Base-by-base conservation (phyloP, 2,329 filamentous ascomycete genomes). In the Dactylellina parvicollis region DNA sequence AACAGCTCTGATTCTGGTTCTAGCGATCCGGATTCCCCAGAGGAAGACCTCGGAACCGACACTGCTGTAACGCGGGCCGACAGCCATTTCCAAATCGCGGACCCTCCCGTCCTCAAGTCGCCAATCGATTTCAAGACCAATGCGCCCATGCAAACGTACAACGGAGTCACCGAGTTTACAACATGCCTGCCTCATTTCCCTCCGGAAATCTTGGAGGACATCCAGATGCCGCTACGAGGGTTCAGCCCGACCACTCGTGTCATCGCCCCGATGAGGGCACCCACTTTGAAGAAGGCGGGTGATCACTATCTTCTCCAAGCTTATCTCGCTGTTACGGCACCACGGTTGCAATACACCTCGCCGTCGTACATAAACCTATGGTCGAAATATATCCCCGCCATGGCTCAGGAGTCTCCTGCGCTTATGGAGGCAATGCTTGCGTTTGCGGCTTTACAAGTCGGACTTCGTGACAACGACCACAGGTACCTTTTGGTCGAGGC, bases 51-150 rank as follows among this genome's bases (percentile, higher is more conserved):
- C 3, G 40, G 66, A 38, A 54, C 34, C 10, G 1, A 30, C 18
- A 73, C 69, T 36, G 69, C 69, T 26, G 30, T 73, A 24, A 55
- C 50, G 18, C 38, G 60, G 38, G 54, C 47, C 3, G 69, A 73
- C 18, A 73, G 67, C 18, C 59, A 73, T 26, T 84, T 86, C 40
- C 81, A 80, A 75, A 76, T 75, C 67, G 50, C 60, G 71, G 76
- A 70, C 70, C 69, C 67, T 30, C 52, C 40, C 8, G 59, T 73
- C 28, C 4, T 75, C 47, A 50, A 70, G 16, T 65, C 71, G 22
- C 55, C 60, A 34, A 55, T 77, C 73, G 60, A 73, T 24, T 61
- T 46, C 55, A 55, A 42, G 26, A 69, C 62, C 4, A 70, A 64
- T 49, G 40, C 44, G 3, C 42, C 62, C 5, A 36, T 66, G 55